Evolutionary conservation across 768 basidiomycete species (phyloP).

Genomic region (Amanita polypyramis): DNA sequence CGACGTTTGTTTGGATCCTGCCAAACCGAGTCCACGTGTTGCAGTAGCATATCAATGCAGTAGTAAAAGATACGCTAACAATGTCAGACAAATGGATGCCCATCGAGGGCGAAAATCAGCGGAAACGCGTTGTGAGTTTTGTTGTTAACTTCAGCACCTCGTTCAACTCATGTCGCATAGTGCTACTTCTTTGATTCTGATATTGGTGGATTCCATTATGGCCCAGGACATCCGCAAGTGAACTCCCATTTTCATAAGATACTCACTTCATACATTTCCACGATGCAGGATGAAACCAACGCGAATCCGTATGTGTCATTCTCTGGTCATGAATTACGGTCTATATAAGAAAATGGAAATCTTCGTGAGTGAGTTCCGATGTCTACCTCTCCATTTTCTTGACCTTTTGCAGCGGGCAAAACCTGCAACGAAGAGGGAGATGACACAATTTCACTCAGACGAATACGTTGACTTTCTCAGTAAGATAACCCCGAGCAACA

Average conservation of each 20-base stretch:
- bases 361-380: constrained; percentile 54
- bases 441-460: constrained; percentile 99
- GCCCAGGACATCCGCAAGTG: constrained; percentile 86
- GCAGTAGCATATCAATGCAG: not conserved
- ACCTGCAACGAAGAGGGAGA: constrained; percentile 98
- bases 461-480: constrained; percentile 98
- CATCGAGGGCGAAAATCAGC: constrained; percentile 61
- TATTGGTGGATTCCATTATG: constrained; percentile 98
- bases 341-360: constrained; percentile 99
- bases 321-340: constrained; percentile 98
- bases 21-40: constrained; percentile 2
- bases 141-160: constrained; percentile 8
- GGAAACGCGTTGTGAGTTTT: constrained; percentile 77
- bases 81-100: constrained; percentile 48
- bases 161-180: constrained; percentile 25
- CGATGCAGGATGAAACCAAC: constrained; percentile 85
- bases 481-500: constrained; percentile 90
- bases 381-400: constrained; percentile 1
- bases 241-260: not conserved
- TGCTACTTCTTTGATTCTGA: constrained; percentile 99
- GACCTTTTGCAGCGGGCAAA: constrained; percentile 70
- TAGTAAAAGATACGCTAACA: constrained; percentile 9
- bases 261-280: constrained; percentile 6
- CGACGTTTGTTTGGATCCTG: not conserved
- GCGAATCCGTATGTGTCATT: constrained; percentile 98